Base-by-base conservation (phyloP, 306 rosid genomes). In the Sesbania bispinosa region DNA sequence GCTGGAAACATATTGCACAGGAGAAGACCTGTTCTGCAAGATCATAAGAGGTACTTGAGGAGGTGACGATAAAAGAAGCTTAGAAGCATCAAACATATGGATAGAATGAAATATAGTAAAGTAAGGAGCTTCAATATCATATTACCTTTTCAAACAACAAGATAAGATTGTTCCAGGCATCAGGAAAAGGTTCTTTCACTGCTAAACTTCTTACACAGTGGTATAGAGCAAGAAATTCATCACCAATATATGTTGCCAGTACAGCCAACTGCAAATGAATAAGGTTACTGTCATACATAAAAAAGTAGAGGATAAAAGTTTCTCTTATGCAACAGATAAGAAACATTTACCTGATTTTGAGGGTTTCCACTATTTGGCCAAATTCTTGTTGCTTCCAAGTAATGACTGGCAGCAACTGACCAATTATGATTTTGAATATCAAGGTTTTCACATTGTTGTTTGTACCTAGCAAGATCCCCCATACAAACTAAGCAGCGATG, bases 281-380 rank as follows among this genome's bases (percentile, higher is more conserved):
- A 73, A 55, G 30, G 33, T 35, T 67, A 74, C 45, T 51, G 48
- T 67, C 68, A 69, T 53, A 53, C 32, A 33, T 52, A 42, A 38
- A 36, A 66, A 47, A 3, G 45, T 32, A 62, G 75, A 64, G 24
- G 43, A 65, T 27, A 66, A 36, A 75, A 66, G 16, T 15, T 59
- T 13, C 14, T 16, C 57, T 19, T 39, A 15, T 47, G 38, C 45
- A 32, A 57, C 14, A 41, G 9, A 42, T 64, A 54, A 10, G 41
- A 75, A 54, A 29, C 39, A 20, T 16, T 32, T 70, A 94, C 99
- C 96, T 91, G 99, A 88, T 94, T 94, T 27, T 94, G 99, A 2
- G 99, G 96, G 58, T 88, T 91, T 38, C 99, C 99, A 71, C 97
- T 89, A 60, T 94, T 92, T 51, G 97, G 97, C 99, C 93, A 94